Evolutionary conservation across 2,329 filamentous ascomycete species (phyloP).

Genomic region (Exutisphaerella laricina): DNA sequence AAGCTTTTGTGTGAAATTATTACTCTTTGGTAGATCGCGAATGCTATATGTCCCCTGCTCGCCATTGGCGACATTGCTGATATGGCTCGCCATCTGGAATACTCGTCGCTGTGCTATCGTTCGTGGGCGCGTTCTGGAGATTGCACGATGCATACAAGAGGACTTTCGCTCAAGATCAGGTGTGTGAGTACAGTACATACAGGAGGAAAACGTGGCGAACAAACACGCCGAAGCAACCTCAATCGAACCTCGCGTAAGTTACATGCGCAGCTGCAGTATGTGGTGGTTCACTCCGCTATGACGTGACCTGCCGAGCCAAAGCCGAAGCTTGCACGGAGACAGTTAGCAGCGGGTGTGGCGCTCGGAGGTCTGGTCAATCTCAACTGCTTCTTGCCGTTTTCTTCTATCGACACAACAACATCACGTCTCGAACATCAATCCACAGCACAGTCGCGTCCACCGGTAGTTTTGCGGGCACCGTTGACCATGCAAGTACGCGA

Average conservation of each 20-base stretch:
- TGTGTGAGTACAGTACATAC: slow-evolving; percentile 2
- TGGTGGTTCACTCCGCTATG: slow-evolving; percentile 1
- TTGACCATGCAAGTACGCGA: too few relatives aligned
- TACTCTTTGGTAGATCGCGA: slow-evolving; percentile 57
- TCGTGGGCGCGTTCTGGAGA: slow-evolving; percentile 15
- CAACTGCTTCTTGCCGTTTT: background rate
- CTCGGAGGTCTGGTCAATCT: too few relatives aligned
- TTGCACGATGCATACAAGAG: slow-evolving; percentile 20
- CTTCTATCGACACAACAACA: background rate
- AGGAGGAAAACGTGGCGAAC: slow-evolving; percentile 2
- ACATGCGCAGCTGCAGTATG: too few relatives aligned
- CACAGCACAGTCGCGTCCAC: too few relatives aligned
- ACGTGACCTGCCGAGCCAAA: background rate
- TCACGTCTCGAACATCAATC: too few relatives aligned
- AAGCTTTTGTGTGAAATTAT: slow-evolving; percentile 59
- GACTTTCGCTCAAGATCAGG: background rate
- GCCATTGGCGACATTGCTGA: slow-evolving; percentile 29
- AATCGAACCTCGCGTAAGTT: background rate
- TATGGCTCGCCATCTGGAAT: slow-evolving; percentile 42
- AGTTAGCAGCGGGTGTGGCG: background rate
- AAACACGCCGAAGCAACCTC: background rate
- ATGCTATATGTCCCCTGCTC: slow-evolving; percentile 35
- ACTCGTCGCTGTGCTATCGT: slow-evolving; percentile 29
- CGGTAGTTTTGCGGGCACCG: too few relatives aligned
- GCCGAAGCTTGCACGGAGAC: background rate